Evolutionary conservation across 2,329 filamentous ascomycete genomes (phyloP).

Genomic region (Monilinia laxa): DNA sequence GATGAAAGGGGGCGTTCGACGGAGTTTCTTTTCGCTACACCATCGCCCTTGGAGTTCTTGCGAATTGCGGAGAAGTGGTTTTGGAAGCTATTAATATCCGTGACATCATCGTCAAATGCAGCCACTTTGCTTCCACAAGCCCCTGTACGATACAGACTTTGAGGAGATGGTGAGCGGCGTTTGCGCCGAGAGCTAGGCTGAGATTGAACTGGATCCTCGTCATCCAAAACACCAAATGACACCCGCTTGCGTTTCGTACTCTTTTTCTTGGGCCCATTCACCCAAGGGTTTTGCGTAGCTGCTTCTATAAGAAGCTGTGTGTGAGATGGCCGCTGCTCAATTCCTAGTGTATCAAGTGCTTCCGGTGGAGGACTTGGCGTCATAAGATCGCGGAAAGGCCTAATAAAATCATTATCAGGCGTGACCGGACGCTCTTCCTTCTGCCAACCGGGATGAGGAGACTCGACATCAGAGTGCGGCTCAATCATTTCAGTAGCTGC

Average conservation of each 20-base stretch:
- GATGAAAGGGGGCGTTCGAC: conserved; percentile 27
- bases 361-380: conserved; percentile 28
- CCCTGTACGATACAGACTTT: conserved; percentile 12
- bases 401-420: conserved; percentile 26
- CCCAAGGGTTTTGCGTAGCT: conserved; percentile 37
- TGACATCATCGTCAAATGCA: conserved; percentile 27
- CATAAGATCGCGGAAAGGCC: conserved; percentile 32
- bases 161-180: conserved; percentile 32
- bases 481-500: background rate
- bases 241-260: conserved; percentile 35
- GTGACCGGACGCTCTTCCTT: conserved; percentile 27
- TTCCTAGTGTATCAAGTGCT: background rate
- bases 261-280: conserved; percentile 25
- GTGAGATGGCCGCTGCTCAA: conserved; percentile 17
- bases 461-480: background rate
- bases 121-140: conserved; percentile 25
- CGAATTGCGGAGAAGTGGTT: conserved; percentile 28
- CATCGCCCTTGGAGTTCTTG: conserved; percentile 21
- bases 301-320: conserved; percentile 35
- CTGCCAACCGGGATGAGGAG: conserved; percentile 26
- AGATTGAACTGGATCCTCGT: background rate
- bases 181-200: conserved; percentile 15
- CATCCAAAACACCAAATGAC: conserved; percentile 34
- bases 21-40: conserved; percentile 22
- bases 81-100: conserved; percentile 25